phyloP scores from a whole-genome alignment of 352 stramenopile species.

The Pythium sp. region DNA sequence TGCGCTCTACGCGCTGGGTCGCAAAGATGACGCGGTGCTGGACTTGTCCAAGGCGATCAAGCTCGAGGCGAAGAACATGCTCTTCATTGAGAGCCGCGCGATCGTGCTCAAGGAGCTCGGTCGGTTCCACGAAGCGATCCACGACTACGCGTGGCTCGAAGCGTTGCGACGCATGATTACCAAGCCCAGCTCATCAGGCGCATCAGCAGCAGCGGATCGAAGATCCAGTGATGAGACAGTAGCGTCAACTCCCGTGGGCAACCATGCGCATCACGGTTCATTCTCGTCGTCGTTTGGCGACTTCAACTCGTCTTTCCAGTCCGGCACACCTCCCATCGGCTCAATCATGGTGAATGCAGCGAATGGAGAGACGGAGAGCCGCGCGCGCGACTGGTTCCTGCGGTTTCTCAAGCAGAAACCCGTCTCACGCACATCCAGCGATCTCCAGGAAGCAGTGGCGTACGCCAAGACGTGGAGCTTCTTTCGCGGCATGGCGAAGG shows the following conservation, averaged over 20 bases:
- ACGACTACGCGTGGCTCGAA: conserved; percentile 67
- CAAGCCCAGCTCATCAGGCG: neutral
- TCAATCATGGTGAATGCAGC: conserved; percentile 7
- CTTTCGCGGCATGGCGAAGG: conserved; percentile 46
- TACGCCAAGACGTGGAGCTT: conserved; percentile 42
- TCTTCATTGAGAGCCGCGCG: conserved; percentile 65
- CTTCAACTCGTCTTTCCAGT: conserved; percentile 14
- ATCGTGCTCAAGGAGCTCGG: conserved; percentile 58
- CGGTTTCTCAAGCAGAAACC: conserved; percentile 38
- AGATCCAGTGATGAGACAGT: neutral
- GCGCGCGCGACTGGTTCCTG: conserved; percentile 35
- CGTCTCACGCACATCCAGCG: conserved; percentile 19
- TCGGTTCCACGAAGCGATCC: conserved; percentile 64
- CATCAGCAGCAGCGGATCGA: neutral
- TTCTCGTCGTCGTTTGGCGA: conserved; percentile 28
- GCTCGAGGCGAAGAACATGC: conserved; percentile 56
- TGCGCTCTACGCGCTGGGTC: conserved; percentile 45
- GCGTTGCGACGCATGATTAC: conserved; percentile 29
- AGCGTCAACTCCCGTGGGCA: neutral
- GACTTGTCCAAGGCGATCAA: conserved; percentile 67
- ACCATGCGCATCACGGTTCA: conserved; percentile 16
- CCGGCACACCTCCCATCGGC: neutral
- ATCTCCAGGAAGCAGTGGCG: conserved; percentile 29
- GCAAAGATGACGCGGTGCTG: conserved; percentile 41
- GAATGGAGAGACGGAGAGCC: conserved; percentile 34